Evolutionary conservation across 2,329 filamentous ascomycete species (phyloP), one percentile per base, ranked within the genome.

Genomic region (Aspergillus sp.): DNA sequence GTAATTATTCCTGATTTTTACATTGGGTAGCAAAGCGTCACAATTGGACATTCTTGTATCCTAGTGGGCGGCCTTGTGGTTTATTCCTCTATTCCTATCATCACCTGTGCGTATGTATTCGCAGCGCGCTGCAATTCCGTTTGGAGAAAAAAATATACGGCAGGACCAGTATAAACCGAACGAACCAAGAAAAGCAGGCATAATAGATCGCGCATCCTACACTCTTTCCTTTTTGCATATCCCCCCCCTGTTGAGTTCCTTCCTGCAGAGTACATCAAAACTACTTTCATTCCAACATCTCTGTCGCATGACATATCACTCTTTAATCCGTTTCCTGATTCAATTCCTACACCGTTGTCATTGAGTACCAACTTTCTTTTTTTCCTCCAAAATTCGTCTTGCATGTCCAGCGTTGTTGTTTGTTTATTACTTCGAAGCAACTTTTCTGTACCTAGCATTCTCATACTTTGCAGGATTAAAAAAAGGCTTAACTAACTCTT

Each of bases 131-230:
- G 23, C 45, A 50, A 41, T 48, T 52, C 17, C 46, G 35, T 40
- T 56, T 54, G n/a, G 17, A 27, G n/a, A 11, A 24, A 46, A 4
- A 44, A 19, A 52, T 56, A 51, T 44, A 52, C 55, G 60, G 62
- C 60, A 47, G 60, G 60, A 43, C 60, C 60, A 57, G 44, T 56
- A 52, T 35, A 55, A 48, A 37, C 41, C 35, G 41, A 55, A 47
- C 56, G 37, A 52, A 23, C 39, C 4, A 4, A 33, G 7, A 48
- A 27, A 24, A 33, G 35, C 27, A 45, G 49, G 45, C 56, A 27
- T 47, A 23, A 55, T 24, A 39, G 41, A 52, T 37, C 45, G 8
- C 39, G 27, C 24, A 35, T 24, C 27, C 43, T 49, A n/a, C 37
- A 43, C 31, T 21, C 15, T 49, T 27, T 33, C 45, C 39, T 45